Conservation (phyloP, 768 basidiomycete genomes). For the Favolaschia claudopus region DNA sequence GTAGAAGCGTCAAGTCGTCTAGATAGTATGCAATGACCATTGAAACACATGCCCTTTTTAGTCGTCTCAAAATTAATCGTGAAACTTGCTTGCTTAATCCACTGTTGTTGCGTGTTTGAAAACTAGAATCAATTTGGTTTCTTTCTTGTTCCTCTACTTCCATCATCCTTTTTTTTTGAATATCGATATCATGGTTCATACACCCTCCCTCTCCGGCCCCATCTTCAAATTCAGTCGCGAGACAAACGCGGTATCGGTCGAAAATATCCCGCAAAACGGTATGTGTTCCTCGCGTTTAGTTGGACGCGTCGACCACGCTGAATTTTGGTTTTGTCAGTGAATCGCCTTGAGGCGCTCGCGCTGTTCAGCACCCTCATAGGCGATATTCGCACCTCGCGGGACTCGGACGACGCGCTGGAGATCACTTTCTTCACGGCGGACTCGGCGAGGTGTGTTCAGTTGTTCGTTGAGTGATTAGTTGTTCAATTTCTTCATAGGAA, state of each 20-base stretch:
- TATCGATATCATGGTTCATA: constrained; percentile 24
- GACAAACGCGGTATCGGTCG: constrained; percentile 56
- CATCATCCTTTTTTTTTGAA: constrained; percentile 27
- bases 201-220: constrained; percentile 29
- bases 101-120: not conserved
- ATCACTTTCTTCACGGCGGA: constrained; percentile 63
- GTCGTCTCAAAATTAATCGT: too few species aligned
- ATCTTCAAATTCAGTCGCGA: constrained; percentile 45
- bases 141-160: constrained; percentile 30
- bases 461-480: not conserved
- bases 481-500: constrained; percentile 50
- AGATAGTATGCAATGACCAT: too few species aligned
- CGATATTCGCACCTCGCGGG: constrained; percentile 56
- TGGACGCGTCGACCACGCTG: not conserved
- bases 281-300: constrained; percentile 6
- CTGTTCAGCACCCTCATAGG: constrained; percentile 68
- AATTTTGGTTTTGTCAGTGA: constrained; percentile 34
- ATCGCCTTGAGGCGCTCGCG: constrained; percentile 56
- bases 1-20: too few species aligned
- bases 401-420: constrained; percentile 52
- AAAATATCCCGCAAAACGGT: constrained; percentile 55
- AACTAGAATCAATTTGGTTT: too few species aligned
- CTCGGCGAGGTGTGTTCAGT: constrained; percentile 54
- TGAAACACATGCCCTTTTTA: too few species aligned
- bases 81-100: not conserved